phyloP scores from a whole-genome alignment of 257 asterid genomes.

The Avicennia marina region DNA sequence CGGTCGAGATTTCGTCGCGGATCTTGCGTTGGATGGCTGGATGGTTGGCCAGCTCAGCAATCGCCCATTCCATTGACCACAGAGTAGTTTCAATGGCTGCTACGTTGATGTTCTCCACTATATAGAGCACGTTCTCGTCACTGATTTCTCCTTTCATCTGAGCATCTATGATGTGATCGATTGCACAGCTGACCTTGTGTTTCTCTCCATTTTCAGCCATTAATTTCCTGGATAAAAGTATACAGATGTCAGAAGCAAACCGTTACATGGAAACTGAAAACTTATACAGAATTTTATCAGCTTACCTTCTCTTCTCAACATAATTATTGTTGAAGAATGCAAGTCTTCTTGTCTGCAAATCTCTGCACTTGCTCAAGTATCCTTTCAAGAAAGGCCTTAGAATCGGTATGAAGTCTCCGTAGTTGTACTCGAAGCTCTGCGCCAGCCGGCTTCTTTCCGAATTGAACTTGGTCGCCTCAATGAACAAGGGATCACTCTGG shows the following conservation, averaged over 20 bases:
- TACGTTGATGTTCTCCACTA: constrained; percentile 86
- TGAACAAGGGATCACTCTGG: constrained; percentile 74
- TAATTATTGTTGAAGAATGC: constrained; percentile 75
- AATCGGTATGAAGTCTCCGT: constrained; percentile 89
- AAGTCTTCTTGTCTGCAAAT: constrained; percentile 69
- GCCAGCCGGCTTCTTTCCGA: constrained; percentile 93
- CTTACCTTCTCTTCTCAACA: constrained; percentile 87
- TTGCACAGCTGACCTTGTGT: too few relatives aligned
- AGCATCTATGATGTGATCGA: constrained; percentile 83
- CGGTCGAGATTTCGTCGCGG: constrained; percentile 45
- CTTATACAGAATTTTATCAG: constrained; percentile 49
- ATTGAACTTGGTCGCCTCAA: constrained; percentile 67
- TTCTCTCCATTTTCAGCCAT: too few relatives aligned
- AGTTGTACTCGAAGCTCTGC: constrained; percentile 95
- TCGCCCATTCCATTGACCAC: constrained; percentile 87
- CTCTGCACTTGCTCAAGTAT: constrained; percentile 69
- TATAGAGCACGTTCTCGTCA: constrained; percentile 86
- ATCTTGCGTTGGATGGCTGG: constrained; percentile 70
- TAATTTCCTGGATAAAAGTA: too few relatives aligned
- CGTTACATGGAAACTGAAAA: too few relatives aligned
- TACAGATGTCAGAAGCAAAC: too few relatives aligned
- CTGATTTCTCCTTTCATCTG: constrained; percentile 85
- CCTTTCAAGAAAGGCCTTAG: constrained; percentile 91
- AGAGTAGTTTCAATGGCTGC: constrained; percentile 92
- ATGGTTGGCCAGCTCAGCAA: constrained; percentile 81